Evolutionary conservation across 192 early-diverging fungal genomes (phyloP), one percentile per base, ranked within the genome.

Genomic region (Allomyces arbusculus): DNA sequence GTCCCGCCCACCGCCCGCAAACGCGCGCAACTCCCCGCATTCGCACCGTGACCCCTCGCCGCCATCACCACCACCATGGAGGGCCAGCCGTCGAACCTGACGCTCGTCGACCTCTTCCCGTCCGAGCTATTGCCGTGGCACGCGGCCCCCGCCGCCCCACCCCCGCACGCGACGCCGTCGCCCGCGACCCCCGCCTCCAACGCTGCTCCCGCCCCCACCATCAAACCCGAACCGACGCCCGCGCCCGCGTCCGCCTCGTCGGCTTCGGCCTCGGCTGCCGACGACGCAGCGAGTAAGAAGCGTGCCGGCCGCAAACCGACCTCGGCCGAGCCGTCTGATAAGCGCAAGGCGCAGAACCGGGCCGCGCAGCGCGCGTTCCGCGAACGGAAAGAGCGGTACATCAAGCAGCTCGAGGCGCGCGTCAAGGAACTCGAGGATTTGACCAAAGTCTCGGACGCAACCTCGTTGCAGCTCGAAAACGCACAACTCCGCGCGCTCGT

Each of bases 341-440:
- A 90, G 72, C 82, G 91, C 69, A 89, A 90, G 4, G 88, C 85
- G 12, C 91, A 94, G 70, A 94, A 94, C 73, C 82, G 91, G 20
- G 89, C 89, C 3, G 91, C 91, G 4, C 91, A 94, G 74, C 81
- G 89, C 1, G 90, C 91, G 7, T 94, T 94, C 74, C 84, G 91
- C 50, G 88, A 94, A 74, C 83, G 91, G 43, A 83, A 86, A 63
- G 85, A 90, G 66, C 80, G 81, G 69, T 89, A 94, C 70, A 82
- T 91, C 24, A 82, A 85, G 66, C 80, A 85, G 10, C 79, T 94
- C 0, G 91, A 94, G 72, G 78, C 76, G 1, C 80, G 83, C 63
- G 84, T 87, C 8, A 81, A 86, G 64, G 77, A 82, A 63, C 74
- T 89, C 66, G 80, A 87, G 43, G 83, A 82, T 33, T n/a, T 58